Evolutionary conservation across 73 alveolate species (phyloP).

Genomic region (Diophrys sp.): DNA sequence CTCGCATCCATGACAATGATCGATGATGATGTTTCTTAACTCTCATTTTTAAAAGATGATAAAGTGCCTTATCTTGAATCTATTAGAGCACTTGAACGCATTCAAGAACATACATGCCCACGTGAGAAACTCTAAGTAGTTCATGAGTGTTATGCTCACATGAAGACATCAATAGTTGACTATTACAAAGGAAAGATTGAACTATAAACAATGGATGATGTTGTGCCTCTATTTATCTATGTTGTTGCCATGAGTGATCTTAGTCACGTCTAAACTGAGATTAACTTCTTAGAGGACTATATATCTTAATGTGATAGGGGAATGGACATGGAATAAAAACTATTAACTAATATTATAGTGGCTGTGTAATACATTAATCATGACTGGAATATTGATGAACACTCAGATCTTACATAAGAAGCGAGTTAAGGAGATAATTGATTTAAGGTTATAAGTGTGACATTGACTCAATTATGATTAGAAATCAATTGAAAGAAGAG

Average conservation of each 20-base stretch:
- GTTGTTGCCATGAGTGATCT: slow-evolving; percentile 48
- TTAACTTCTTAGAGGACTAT: slow-evolving; percentile 35
- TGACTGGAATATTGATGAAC: neutral
- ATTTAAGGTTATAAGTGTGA: too few species aligned
- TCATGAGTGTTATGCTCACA: slow-evolving; percentile 35
- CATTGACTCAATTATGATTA: too few species aligned
- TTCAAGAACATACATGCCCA: slow-evolving; percentile 36
- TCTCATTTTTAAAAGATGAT: neutral
- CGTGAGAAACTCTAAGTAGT: slow-evolving; percentile 49
- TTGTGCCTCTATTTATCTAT: slow-evolving; percentile 54
- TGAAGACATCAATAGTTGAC: slow-evolving; percentile 62
- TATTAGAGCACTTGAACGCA: slow-evolving; percentile 35
- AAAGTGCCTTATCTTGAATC: slow-evolving; percentile 50
- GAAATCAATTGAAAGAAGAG: too few species aligned
- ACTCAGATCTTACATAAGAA: too few species aligned
- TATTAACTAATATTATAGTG: slow-evolving; percentile 32
- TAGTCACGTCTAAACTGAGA: slow-evolving; percentile 23
- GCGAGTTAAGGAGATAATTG: too few species aligned
- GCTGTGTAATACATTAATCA: slow-evolving; percentile 25
- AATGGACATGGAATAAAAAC: slow-evolving; percentile 19
- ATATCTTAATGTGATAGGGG: slow-evolving; percentile 27
- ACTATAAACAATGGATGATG: slow-evolving; percentile 64
- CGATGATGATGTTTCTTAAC: neutral
- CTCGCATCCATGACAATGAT: neutral
- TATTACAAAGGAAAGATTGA: slow-evolving; percentile 64